Evolutionary conservation across 495 filamentous ascomycete genomes (phyloP).

Genomic region (Hyaloscypha finlandica): DNA sequence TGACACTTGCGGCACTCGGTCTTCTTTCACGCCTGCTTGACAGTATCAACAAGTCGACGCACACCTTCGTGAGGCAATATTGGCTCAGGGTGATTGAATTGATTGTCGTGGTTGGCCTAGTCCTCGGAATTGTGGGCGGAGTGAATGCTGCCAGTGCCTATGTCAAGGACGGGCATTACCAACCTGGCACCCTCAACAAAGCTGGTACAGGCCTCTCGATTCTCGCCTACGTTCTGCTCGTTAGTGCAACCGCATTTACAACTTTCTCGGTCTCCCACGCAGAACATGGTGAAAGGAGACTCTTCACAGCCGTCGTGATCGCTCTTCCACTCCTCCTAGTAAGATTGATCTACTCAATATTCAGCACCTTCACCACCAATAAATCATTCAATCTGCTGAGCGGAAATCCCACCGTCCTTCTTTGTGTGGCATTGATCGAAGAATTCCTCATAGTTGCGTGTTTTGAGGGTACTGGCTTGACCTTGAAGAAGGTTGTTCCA

Average conservation of each 20-base stretch:
- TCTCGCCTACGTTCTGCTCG: conserved; percentile 24
- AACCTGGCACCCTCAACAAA: conserved; percentile 26
- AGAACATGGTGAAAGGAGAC: conserved; percentile 36
- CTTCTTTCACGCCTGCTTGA: conserved; percentile 32
- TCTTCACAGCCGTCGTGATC: conserved; percentile 39
- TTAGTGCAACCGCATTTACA: conserved; percentile 29
- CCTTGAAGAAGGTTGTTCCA: conserved; percentile 24
- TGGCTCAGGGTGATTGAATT: conserved; percentile 28
- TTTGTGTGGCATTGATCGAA: conserved; percentile 44
- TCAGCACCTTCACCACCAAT: conserved; percentile 39
- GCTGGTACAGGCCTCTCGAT: conserved; percentile 31
- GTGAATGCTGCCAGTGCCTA: conserved; percentile 21
- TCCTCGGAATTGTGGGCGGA: conserved; percentile 37
- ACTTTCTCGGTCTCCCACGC: conserved; percentile 24
- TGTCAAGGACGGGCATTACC: conserved; percentile 19
- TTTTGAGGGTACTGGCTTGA: conserved; percentile 40
- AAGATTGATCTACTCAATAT: conserved; percentile 41
- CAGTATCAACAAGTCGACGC: conserved; percentile 21
- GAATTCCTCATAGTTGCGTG: conserved; percentile 41
- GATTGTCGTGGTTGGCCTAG: conserved; percentile 30
- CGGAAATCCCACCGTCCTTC: conserved; percentile 39
- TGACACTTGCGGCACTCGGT: conserved; percentile 29
- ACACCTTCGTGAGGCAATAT: conserved; percentile 19
- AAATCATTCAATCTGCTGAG: conserved; percentile 38
- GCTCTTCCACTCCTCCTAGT: conserved; percentile 44